Evolutionary conservation across 2,329 filamentous ascomycete genomes (phyloP).

Genomic region (Dactylella cylindrospora): DNA sequence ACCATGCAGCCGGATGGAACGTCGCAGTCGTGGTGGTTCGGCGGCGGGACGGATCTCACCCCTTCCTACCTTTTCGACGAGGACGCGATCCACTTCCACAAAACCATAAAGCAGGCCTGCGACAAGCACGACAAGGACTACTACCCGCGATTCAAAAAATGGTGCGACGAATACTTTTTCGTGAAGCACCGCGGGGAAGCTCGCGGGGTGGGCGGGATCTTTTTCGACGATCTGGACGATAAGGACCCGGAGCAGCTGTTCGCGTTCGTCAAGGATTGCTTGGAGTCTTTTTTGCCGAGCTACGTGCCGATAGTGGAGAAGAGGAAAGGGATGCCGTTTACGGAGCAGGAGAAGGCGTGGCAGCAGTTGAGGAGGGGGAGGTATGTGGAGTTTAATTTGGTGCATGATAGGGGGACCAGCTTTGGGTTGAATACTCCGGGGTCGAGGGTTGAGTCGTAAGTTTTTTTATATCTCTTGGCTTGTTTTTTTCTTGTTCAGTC

Average conservation of each 20-base stretch:
- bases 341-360: slow-evolving; percentile 85
- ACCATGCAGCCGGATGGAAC: slow-evolving; percentile 81
- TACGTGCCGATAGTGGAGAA: slow-evolving; percentile 87
- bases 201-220: slow-evolving; percentile 90
- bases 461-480: neutral
- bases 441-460: slow-evolving; percentile 70
- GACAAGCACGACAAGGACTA: slow-evolving; percentile 90
- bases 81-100: slow-evolving; percentile 95
- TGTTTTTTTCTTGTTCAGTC: neutral
- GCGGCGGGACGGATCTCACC: slow-evolving; percentile 90
- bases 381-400: slow-evolving; percentile 98
- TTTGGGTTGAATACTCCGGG: slow-evolving; percentile 94
- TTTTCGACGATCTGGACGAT: slow-evolving; percentile 96
- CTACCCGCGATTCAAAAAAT: slow-evolving; percentile 93
- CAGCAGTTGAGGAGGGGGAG: slow-evolving; percentile 91
- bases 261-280: slow-evolving; percentile 79
- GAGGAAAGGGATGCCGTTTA: slow-evolving; percentile 89
- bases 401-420: slow-evolving; percentile 91
- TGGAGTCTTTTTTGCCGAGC: slow-evolving; percentile 82
- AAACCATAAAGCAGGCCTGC: slow-evolving; percentile 85
- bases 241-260: slow-evolving; percentile 86
- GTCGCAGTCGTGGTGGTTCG: slow-evolving; percentile 95
- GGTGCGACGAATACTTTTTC: slow-evolving; percentile 97
- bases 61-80: slow-evolving; percentile 94
- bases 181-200: slow-evolving; percentile 87